phyloP scores from a whole-genome alignment of 2,329 filamentous ascomycete species.

The Neobulgaria alba region DNA sequence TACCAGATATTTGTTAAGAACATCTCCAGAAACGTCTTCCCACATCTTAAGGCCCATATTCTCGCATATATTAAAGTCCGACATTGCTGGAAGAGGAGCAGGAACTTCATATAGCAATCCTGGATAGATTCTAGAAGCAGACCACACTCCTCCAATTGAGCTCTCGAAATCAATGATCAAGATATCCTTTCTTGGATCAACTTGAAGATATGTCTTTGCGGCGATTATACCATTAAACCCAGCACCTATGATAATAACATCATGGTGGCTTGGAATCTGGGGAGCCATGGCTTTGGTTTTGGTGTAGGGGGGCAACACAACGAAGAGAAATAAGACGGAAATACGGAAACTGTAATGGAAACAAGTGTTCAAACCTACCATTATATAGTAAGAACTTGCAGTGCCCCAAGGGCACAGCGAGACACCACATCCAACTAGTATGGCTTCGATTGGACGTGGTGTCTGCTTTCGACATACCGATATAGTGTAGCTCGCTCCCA shows the following conservation, averaged over 20 bases:
- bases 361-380: too few species aligned
- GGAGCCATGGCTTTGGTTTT: too few species aligned
- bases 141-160: constrained; percentile 61
- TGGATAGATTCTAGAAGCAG: constrained; percentile 54
- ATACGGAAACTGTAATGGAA: too few species aligned
- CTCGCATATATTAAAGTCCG: constrained; percentile 1
- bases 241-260: background rate
- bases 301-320: too few species aligned
- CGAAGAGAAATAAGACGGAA: too few species aligned
- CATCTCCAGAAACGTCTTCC: background rate
- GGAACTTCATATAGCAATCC: constrained; percentile 45
- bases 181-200: constrained; percentile 46
- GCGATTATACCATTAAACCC: constrained; percentile 40
- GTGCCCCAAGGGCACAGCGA: too few species aligned
- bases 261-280: background rate
- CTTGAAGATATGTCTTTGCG: constrained; percentile 50
- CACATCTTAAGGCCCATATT: constrained; percentile 1
- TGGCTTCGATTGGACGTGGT: too few species aligned
- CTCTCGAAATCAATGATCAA: constrained; percentile 48
- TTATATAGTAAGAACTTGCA: too few species aligned
- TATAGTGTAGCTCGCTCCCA: too few species aligned
- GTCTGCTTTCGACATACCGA: too few species aligned
- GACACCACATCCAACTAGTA: too few species aligned
- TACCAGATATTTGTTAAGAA: constrained; percentile 15
- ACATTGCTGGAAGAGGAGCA: background rate